A percentile compares a stretch with the other conserved stretches of the same genome.
These are phyloP conservation scores for Corymbia calophylla DNA, from an alignment of 441 rosid species.

Conservation along the genomic window DNA sequence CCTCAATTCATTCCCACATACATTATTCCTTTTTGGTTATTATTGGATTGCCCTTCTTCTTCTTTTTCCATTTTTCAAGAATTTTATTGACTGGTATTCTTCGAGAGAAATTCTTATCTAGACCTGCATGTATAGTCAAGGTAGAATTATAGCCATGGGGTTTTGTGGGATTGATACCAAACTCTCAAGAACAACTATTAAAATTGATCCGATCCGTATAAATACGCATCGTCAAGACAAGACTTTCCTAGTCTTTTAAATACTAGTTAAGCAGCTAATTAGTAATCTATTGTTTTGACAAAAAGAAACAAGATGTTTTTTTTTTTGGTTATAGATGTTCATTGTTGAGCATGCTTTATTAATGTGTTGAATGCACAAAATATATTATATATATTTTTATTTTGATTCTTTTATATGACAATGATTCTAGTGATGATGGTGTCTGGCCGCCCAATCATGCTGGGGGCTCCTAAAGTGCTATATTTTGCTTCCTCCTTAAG, in stretches of 20 bases:
- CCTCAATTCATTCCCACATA: neutral
- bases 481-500: slow-evolving; percentile 57
- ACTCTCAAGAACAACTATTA: neutral
- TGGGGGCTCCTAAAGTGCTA: slow-evolving; percentile 27
- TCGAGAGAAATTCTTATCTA: neutral
- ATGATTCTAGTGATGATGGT: slow-evolving; percentile 9
- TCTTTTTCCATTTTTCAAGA: neutral
- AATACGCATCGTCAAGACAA: neutral
- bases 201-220: neutral
- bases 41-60: neutral
- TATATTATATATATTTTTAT: neutral
- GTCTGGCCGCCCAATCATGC: slow-evolving; percentile 35
- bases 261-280: neutral
- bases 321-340: neutral
- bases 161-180: neutral
- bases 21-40: slow-evolving; percentile 4
- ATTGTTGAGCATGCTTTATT: neutral
- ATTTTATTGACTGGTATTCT: neutral
- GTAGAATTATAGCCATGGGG: neutral
- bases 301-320: neutral
- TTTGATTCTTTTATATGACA: neutral
- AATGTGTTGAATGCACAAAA: neutral
- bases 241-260: neutral
- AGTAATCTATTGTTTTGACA: neutral
- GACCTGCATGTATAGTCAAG: neutral